Evolutionary conservation across 2,329 filamentous ascomycete species (phyloP).

Genomic region (Epicoccum nigrum): DNA sequence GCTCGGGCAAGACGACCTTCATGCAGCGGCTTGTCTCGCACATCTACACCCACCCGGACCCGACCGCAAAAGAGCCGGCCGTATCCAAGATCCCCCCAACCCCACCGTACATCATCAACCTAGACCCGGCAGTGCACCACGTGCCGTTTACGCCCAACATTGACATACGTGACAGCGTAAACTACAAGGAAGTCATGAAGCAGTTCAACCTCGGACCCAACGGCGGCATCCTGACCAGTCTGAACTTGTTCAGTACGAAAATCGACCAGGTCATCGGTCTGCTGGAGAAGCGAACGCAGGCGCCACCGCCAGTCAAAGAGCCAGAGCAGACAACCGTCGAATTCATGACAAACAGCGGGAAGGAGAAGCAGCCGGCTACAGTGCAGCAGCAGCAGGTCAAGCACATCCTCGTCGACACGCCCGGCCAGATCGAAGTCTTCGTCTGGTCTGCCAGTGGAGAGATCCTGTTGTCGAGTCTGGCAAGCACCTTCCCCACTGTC

Average conservation of each 20-base stretch:
- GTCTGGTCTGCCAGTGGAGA: conserved; percentile 97
- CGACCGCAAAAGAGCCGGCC: conserved; percentile 35
- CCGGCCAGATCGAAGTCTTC: conserved; percentile 97
- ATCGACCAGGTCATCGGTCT: conserved; percentile 92
- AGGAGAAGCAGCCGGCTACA: conserved; percentile 28
- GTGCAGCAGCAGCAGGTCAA: conserved; percentile 66
- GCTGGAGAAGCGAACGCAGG: conserved; percentile 83
- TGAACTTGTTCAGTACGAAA: conserved; percentile 97
- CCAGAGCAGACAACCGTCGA: conserved; percentile 43
- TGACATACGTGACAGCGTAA: conserved; percentile 97
- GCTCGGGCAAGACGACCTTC: conserved; percentile 98
- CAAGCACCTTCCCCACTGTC: conserved; percentile 93
- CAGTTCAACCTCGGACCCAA: conserved; percentile 98
- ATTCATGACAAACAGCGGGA: conserved; percentile 45
- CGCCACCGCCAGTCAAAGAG: conserved; percentile 46
- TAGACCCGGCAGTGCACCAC: conserved; percentile 91
- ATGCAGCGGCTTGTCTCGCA: conserved; percentile 98
- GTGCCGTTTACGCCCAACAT: conserved; percentile 98
- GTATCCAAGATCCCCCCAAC: conserved; percentile 36
- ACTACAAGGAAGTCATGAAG: conserved; percentile 99
- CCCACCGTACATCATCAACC: conserved; percentile 95
- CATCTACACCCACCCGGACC: conserved; percentile 76
- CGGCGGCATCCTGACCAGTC: conserved; percentile 90
- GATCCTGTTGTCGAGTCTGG: conserved; percentile 90
- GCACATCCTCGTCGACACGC: conserved; percentile 92